These are phyloP conservation scores for Rhynchosporium agropyri DNA, from an alignment of 2,329 filamentous ascomycete genomes.

Conservation along the genomic window DNA sequence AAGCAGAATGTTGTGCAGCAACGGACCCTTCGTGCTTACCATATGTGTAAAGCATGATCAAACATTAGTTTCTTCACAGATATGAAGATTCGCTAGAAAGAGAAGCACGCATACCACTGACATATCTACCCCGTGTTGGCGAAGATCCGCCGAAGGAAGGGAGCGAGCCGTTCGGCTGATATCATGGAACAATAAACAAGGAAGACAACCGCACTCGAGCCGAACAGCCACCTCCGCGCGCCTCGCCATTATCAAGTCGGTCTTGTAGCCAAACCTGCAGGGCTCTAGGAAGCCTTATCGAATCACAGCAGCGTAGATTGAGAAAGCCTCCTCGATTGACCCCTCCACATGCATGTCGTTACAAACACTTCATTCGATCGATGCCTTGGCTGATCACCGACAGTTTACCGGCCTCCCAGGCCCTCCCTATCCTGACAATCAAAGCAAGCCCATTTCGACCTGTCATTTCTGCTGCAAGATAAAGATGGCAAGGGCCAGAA, in stretches of 20 bases:
- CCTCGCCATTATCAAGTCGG: conserved; percentile 1
- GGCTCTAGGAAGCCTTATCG: background rate
- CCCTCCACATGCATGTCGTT: conserved; percentile 10
- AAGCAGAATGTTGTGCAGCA: conserved; percentile 15
- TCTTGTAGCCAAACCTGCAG: background rate
- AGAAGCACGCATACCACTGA: conserved; percentile 3
- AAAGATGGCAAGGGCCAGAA: background rate
- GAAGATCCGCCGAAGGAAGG: background rate
- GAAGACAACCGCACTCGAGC: conserved; percentile 1
- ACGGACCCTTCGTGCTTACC: background rate
- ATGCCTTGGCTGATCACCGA: conserved; percentile 6
- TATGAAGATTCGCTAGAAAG: conserved; percentile 11
- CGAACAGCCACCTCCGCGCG: background rate
- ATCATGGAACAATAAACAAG: background rate
- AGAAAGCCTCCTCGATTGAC: conserved; percentile 2
- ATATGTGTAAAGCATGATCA: conserved; percentile 3
- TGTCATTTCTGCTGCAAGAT: conserved; percentile 17
- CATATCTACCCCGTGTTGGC: background rate
- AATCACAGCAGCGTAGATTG: conserved; percentile 3
- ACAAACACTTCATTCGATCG: conserved; percentile 9
- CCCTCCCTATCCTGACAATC: background rate
- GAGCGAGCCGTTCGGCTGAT: conserved; percentile 12
- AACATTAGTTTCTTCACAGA: background rate
- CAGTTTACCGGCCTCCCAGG: background rate
- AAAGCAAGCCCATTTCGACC: conserved; percentile 8